phyloP scores from a whole-genome alignment of 306 rosid genomes.

The Cucurbita moschata region DNA sequence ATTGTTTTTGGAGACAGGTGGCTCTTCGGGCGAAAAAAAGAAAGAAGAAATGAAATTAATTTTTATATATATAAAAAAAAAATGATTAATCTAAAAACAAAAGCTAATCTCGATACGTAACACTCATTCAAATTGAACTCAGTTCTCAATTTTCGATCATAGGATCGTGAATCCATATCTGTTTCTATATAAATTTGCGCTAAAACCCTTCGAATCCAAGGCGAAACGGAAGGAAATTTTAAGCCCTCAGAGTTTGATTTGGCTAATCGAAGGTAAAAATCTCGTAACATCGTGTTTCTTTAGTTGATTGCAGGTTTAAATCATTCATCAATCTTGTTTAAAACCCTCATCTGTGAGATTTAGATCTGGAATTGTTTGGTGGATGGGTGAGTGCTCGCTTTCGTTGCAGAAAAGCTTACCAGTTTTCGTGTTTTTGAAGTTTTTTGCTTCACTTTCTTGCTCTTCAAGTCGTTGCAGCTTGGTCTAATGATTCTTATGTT shows the following conservation, averaged over 20 bases:
- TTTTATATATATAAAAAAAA: background rate
- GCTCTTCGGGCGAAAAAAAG: background rate
- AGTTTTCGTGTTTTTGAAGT: conserved; percentile 15
- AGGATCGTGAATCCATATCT: background rate
- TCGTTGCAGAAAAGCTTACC: conserved; percentile 6
- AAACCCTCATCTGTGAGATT: background rate
- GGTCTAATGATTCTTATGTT: background rate
- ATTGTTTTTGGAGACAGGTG: background rate
- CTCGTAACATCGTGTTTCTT: background rate
- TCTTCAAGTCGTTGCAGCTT: background rate
- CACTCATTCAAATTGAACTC: background rate
- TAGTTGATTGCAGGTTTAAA: background rate
- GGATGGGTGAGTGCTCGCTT: background rate
- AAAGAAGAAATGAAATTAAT: background rate
- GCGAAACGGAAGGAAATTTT: background rate
- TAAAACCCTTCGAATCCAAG: background rate
- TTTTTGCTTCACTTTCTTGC: background rate
- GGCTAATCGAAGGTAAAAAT: background rate
- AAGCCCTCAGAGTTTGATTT: background rate
- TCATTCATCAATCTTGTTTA: background rate
- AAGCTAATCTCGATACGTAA: background rate
- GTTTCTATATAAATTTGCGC: background rate
- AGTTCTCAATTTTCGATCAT: background rate
- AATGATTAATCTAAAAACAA: background rate
- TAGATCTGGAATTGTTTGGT: conserved; percentile 11